Conservation (phyloP, 164 flowering plant species). For the Annona squamosa region DNA sequence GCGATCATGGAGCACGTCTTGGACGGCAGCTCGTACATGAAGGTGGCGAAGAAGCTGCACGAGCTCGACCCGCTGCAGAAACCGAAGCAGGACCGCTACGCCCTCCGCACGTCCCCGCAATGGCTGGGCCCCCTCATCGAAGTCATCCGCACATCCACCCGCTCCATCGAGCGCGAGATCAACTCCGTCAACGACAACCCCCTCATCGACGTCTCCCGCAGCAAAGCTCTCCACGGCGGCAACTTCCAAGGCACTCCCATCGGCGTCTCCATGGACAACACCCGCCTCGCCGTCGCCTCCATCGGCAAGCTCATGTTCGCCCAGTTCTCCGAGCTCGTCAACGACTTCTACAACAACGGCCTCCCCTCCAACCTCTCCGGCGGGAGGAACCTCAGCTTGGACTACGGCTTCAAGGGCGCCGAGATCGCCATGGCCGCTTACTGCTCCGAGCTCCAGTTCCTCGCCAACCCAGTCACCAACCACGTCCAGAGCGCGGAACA, state of each 20-base stretch:
- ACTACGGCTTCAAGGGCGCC: constrained; percentile 57
- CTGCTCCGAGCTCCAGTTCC: constrained; percentile 56
- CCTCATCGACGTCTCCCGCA: constrained; percentile 52
- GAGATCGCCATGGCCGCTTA: constrained; percentile 62
- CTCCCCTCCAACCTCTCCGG: constrained; percentile 55
- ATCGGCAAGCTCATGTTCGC: constrained; percentile 67
- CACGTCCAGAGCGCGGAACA: constrained; percentile 70
- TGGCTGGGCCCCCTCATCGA: constrained; percentile 60
- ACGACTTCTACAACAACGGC: constrained; percentile 65
- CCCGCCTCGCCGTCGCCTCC: constrained; percentile 47
- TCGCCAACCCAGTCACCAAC: constrained; percentile 60
- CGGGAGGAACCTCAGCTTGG: constrained; percentile 62
- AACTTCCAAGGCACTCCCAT: constrained; percentile 70
- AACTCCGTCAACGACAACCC: constrained; percentile 66
- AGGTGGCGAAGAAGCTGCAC: constrained; percentile 36
- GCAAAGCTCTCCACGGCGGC: constrained; percentile 62
- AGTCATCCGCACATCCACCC: constrained; percentile 47
- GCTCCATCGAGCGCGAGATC: constrained; percentile 53
- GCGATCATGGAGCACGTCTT: constrained; percentile 63
- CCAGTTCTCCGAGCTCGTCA: constrained; percentile 59
- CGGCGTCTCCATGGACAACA: constrained; percentile 70
- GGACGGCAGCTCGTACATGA: constrained; percentile 45
- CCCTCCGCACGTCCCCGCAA: constrained; percentile 60
- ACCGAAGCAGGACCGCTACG: constrained; percentile 63
- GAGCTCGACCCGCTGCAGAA: constrained; percentile 53